Conservation (phyloP, 73 alveolate species). For the Durusdinium trenchii region DNA sequence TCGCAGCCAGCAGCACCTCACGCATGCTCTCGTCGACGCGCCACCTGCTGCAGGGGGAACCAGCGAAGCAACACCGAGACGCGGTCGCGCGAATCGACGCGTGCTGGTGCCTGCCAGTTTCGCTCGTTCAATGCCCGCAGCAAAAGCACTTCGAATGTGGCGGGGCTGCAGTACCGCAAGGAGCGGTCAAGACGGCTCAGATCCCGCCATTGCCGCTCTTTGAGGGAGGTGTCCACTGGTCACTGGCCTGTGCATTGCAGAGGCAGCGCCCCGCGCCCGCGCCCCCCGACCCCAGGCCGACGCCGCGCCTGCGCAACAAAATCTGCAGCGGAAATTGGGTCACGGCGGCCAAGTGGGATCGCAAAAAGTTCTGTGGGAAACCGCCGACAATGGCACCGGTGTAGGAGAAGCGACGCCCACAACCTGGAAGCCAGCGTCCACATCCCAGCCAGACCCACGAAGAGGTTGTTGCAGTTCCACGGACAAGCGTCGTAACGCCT, state of each 20-base stretch:
- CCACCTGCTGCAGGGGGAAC: neutral
- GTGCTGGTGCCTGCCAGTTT: neutral
- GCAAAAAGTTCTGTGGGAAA: neutral
- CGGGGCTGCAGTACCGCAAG: neutral
- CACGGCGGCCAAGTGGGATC: neutral
- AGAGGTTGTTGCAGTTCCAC: no score
- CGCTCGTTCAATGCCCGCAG: neutral
- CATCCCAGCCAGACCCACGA: conserved; percentile 10
- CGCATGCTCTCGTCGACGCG: neutral
- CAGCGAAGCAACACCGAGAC: neutral
- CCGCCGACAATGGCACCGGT: neutral
- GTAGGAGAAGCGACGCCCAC: neutral
- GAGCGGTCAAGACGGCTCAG: neutral
- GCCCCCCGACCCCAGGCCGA: neutral
- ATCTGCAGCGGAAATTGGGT: neutral
- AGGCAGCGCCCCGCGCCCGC: neutral
- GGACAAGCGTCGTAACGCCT: neutral
- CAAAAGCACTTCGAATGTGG: neutral
- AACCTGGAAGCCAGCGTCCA: neutral
- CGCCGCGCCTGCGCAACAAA: neutral
- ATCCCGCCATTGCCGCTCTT: neutral
- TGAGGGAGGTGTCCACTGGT: neutral
- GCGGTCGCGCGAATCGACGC: neutral
- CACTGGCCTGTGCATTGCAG: neutral
- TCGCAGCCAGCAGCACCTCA: no score